phyloP scores from a whole-genome alignment of 805 yeast genomes.

The Starmera amethionina region DNA sequence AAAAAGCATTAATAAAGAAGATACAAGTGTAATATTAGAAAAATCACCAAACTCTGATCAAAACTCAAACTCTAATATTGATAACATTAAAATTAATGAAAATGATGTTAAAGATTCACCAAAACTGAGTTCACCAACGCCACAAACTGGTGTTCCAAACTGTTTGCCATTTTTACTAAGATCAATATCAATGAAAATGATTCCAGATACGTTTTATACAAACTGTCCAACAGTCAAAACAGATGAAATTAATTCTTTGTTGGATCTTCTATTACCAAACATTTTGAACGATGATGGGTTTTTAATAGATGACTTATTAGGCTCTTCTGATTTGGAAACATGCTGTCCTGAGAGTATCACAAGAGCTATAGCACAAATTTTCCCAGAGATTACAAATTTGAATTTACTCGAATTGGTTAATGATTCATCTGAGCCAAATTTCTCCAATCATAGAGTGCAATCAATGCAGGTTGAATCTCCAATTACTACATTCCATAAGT shows the following conservation, averaged over 20 bases:
- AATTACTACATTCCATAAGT: constrained; percentile 7
- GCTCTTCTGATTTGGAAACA: background rate
- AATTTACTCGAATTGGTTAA: constrained; percentile 14
- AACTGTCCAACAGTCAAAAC: constrained; percentile 23
- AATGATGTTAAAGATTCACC: constrained; percentile 5
- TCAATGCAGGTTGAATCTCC: constrained; percentile 11
- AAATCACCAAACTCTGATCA: no score
- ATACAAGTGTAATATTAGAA: no score
- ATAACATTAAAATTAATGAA: no score
- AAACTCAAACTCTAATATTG: no score
- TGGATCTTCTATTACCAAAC: constrained; percentile 1
- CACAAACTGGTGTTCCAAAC: constrained; percentile 30
- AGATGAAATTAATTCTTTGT: constrained; percentile 15
- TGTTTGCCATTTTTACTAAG: constrained; percentile 61
- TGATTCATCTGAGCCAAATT: background rate
- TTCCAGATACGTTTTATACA: constrained; percentile 43
- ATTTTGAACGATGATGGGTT: constrained; percentile 10
- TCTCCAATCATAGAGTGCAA: background rate
- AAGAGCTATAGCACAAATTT: constrained; percentile 18
- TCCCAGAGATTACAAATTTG: constrained; percentile 16
- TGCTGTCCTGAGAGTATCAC: constrained; percentile 10
- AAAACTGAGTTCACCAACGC: background rate
- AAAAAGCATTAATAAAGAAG: no score
- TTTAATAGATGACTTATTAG: constrained; percentile 6
- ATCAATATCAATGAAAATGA: constrained; percentile 50